These are phyloP conservation scores for Solanum acaule DNA, from an alignment of 257 asterid genomes.

Conservation along the genomic window DNA sequence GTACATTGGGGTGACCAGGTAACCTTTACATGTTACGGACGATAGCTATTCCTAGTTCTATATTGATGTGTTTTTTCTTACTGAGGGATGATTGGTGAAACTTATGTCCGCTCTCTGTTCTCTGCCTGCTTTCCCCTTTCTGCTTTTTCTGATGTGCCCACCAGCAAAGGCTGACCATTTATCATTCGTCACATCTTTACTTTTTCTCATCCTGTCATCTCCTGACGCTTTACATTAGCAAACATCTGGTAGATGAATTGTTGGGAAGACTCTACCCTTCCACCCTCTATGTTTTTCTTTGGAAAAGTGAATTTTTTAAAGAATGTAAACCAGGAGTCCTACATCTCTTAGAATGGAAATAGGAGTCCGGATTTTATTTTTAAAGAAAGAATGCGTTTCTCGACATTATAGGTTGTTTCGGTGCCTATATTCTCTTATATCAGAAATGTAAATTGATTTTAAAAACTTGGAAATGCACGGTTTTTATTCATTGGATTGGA, in stretches of 20 bases:
- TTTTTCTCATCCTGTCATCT: background rate
- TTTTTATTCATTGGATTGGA: background rate
- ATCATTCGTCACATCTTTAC: background rate
- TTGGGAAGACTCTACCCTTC: background rate
- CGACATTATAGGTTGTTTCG: background rate
- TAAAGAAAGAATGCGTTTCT: background rate
- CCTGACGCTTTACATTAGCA: background rate
- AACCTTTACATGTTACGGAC: constrained; percentile 10
- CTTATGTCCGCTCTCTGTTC: background rate
- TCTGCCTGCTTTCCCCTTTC: background rate
- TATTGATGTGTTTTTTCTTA: background rate
- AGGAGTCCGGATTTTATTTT: background rate
- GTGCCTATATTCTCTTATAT: background rate
- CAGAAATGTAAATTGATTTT: background rate
- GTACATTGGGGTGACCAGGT: constrained; percentile 98
- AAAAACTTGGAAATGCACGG: background rate
- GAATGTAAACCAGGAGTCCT: background rate
- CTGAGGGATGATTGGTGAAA: background rate
- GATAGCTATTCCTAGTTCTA: background rate
- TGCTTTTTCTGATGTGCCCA: background rate
- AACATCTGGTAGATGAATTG: background rate
- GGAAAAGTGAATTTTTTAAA: background rate
- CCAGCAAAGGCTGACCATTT: background rate
- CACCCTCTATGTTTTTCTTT: background rate
- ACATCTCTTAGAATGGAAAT: background rate